These are phyloP conservation scores for Dimargaris cristalligena DNA, from an alignment of 192 early-diverging fungal species.

Conservation along the genomic window DNA sequence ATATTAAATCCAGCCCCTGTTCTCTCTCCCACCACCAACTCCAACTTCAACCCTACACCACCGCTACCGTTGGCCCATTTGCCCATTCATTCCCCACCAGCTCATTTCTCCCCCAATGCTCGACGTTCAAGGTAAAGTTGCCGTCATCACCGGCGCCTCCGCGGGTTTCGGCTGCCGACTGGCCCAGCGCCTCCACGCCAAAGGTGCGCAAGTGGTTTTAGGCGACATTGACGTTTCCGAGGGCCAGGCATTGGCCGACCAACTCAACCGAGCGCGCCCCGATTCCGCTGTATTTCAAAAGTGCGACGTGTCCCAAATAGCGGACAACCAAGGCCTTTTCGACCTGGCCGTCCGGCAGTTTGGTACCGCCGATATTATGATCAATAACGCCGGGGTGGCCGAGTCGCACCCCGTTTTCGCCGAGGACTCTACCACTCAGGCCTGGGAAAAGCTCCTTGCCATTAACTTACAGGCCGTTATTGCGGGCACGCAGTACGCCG, in stretches of 20 bases:
- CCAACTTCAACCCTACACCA: no score
- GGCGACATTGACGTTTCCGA: slow-evolving; percentile 38
- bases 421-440: slow-evolving; percentile 27
- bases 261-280: slow-evolving; percentile 15
- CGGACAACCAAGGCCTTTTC: slow-evolving; percentile 22
- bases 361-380: slow-evolving; percentile 36
- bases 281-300: slow-evolving; percentile 23
- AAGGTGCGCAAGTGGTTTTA: slow-evolving; percentile 44
- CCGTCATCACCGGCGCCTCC: slow-evolving; percentile 49
- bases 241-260: slow-evolving; percentile 14
- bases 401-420: slow-evolving; percentile 23
- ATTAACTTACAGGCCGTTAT: slow-evolving; percentile 62
- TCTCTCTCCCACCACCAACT: no score
- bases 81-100: no score
- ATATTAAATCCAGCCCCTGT: no score
- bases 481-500: slow-evolving; percentile 51
- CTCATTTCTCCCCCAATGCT: neutral
- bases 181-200: slow-evolving; percentile 33
- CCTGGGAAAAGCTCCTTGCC: slow-evolving; percentile 45
- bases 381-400: slow-evolving; percentile 47
- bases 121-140: slow-evolving; percentile 35
- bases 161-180: slow-evolving; percentile 50
- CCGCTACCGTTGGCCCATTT: no score
- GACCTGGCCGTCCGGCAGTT: slow-evolving; percentile 27
- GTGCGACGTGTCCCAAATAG: slow-evolving; percentile 32